Evolutionary conservation across 495 filamentous ascomycete genomes (phyloP), one percentile per base, ranked within the genome.

Genomic region (Aspergillus biplanus): DNA sequence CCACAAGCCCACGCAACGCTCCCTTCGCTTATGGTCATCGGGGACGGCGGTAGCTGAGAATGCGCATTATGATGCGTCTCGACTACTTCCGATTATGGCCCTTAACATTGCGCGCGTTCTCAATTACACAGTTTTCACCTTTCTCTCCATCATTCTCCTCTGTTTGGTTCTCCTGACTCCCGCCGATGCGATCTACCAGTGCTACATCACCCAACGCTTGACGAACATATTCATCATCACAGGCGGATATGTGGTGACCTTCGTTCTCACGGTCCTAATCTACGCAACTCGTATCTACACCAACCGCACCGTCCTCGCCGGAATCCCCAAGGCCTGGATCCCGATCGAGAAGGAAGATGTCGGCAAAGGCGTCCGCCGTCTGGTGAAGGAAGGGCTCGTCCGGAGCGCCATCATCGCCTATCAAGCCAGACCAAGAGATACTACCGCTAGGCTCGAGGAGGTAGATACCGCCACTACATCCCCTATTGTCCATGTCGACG

Each of bases 251-350:
- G 70, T 96, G 52, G 77, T 93, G 31, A 93, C 92, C 48, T 83
- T 90, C 42, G 48, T 91, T 27, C 69, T 94, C 56, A 83, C 90
- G 32, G 71, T 86, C 42, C 85, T 97, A 47, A 86, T 98, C 64
- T 98, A 97, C 65, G 84, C 88, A 35, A 86, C 87, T 32, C 83
- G 96, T n/a, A 84, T 98, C n/a, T 97, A 92, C 74, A 90, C 92
- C 32, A 93, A 90, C 68, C 86, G 91, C 42, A 89, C 80, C 37
- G 87, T 89, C 12, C 82, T 99, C 27, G 81, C 87, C 1, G 88
- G 83, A 3, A 97, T 99, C 54, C 96, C 96, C 1, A 93, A 92
- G 68, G 75, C 84, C 54, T 93, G 88, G 83, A 85, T 96, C 6
- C 92, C 92, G 9, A 77, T 96, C 54, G 92, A 92, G 69, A 89